These are phyloP conservation scores for Colletotrichum sp. DNA, from an alignment of 2,329 filamentous ascomycete genomes.

Conservation along the genomic window DNA sequence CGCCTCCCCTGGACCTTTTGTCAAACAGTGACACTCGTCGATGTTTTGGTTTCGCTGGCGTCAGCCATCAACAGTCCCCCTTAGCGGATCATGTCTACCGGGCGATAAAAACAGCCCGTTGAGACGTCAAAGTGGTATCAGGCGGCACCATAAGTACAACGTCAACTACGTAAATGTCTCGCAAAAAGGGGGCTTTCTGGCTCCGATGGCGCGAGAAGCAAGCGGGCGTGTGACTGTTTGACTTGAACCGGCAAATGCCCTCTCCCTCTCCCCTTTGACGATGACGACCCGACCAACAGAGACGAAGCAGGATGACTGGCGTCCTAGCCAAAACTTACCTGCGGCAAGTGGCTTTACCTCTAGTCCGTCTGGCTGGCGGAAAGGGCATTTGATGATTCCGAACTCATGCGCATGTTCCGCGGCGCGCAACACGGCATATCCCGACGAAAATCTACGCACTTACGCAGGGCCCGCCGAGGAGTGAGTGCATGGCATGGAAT, in stretches of 20 bases:
- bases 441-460: neutral
- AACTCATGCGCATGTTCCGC: neutral
- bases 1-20: neutral
- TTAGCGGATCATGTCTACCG: neutral
- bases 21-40: slow-evolving; percentile 1
- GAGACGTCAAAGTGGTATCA: neutral
- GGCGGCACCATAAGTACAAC: neutral
- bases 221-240: neutral
- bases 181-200: neutral
- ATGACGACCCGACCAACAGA: neutral
- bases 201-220: neutral
- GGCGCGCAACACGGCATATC: neutral
- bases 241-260: neutral
- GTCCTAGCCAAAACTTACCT: neutral
- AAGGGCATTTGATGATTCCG: neutral
- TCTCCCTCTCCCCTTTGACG: neutral
- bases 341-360: neutral
- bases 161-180: neutral
- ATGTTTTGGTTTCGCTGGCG: neutral
- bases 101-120: neutral
- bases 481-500: neutral
- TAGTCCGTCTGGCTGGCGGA: neutral
- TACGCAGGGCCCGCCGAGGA: neutral
- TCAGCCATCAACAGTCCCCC: neutral
- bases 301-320: neutral